Base-by-base conservation (phyloP, 2,329 filamentous ascomycete species). In the Ophiostoma australiae region DNA sequence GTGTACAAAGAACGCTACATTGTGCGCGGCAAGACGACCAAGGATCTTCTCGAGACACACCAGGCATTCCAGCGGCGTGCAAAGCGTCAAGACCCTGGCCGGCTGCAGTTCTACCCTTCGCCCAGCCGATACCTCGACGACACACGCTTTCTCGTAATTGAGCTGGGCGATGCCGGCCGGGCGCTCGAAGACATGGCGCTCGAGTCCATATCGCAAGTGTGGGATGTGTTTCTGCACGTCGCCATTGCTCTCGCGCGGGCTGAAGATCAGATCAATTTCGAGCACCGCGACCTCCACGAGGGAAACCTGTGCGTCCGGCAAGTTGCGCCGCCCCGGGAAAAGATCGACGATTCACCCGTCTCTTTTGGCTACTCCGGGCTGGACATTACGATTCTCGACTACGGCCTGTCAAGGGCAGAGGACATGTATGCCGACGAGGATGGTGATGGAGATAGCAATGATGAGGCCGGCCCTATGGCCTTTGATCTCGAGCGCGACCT, bases 201-300 rank as follows among this genome's bases (percentile, higher is more conserved):
- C 23, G 77, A 76, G 1, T 81, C 78, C 1, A 79, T 81, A 31
- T 81, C 81, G 70, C 84, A 89, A 74, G 75, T 90, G 3, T 90
- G 87, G 87, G 88, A 90, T 70, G 82, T 89, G 3, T 87, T 90
- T 73, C 80, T 90, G 37, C 82, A 87, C 20, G 83, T 88, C 20
- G 83, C 87, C 1, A 83, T 89, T 71, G 87, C 88, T 0, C 77
- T 90, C 33, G 86, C 86, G 0, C 80, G 86, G 65, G 88, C 87
- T 0, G 88, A 90, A 72, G 83, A 84, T 20, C 77, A 84, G 63
- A 82, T 85, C 73, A 82, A 84, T 75, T 90, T 90, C 70, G 88
- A 90, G 86, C 88, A 90, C 75, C 85, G 88, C 6, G 88, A 90
- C 75, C 80, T 90, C 4, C 88, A 90, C 74, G 87, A 90, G 73